Evolutionary conservation across 2,329 filamentous ascomycete species (phyloP), one percentile per base, ranked within the genome.

Genomic region (Thelonectria discophora): DNA sequence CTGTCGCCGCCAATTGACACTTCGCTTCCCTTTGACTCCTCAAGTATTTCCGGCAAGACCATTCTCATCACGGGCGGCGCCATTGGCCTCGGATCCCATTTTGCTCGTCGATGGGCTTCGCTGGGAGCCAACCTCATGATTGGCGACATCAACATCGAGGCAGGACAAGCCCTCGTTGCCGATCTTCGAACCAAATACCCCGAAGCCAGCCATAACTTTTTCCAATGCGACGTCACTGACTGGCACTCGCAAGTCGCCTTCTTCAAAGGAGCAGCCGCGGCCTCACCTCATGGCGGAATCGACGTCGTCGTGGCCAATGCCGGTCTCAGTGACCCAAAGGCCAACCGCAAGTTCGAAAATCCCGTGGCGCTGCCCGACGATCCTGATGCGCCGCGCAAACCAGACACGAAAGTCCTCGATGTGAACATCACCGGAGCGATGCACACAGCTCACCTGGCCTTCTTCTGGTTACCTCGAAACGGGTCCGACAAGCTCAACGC

Each of bases 241-340:
- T 58, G 55, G 55, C 46, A 58, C 37, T 58, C 55, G 3, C 55
- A 58, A 4, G 55, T 58, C 11, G 48, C 55, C 8, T 52, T 58
- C 18, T 58, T 58, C 47, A 58, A 58, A 27, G 55, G 39, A 13
- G 55, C 55, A 0, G 55, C 48, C 15, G 34, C 48, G 37, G 55
- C 55, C 24, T 58, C 55, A 24, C 55, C 55, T 37, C 55, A 58
- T 32, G 55, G 55, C 0, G 55, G 47, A 1, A 58, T 58, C 5
- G 55, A 58, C n/a, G 48, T 58, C 9, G 55, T 58, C 8, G 55
- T 58, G 39, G 55, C 55, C 18, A 58, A 58, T 30, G 55, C 55
- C 12, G 55, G 55, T 7, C 24, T 58, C 8, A 51, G 37, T 20
- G 48, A 58, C 20, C 37, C 48, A 7, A 58, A 51, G 11, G 49